phyloP scores from a whole-genome alignment of 495 filamentous ascomycete genomes.

The Polyplosphaeria fusca region DNA sequence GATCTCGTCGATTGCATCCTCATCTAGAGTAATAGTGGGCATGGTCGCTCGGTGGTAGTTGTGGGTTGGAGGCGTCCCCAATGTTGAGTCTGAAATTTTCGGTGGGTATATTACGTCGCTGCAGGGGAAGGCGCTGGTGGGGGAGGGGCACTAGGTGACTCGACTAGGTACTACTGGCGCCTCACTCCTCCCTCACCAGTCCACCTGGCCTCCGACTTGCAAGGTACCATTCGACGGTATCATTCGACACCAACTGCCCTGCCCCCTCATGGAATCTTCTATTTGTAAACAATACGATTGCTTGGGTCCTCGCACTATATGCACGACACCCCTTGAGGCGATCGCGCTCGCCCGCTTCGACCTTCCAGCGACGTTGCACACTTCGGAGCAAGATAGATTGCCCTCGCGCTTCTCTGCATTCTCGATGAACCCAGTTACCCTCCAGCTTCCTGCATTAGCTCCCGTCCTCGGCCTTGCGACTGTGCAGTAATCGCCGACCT shows the following conservation, averaged over 20 bases:
- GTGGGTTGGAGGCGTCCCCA: background rate
- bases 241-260: too few relatives aligned
- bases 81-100: background rate
- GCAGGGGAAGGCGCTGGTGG: too few relatives aligned
- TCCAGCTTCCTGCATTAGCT: background rate
- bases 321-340: background rate
- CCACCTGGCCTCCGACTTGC: too few relatives aligned
- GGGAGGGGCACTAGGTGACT: background rate
- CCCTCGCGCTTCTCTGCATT: background rate
- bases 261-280: too few relatives aligned
- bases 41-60: conserved; percentile 5
- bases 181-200: background rate
- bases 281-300: too few relatives aligned
- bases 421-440: background rate
- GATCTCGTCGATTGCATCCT: conserved; percentile 83
- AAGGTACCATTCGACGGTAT: too few relatives aligned
- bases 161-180: background rate
- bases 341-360: too few relatives aligned
- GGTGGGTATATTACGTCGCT: background rate
- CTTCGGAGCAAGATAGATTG: background rate
- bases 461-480: background rate
- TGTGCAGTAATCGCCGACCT: background rate
- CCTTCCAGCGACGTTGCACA: too few relatives aligned
- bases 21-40: conserved; percentile 47
- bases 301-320: too few relatives aligned